Evolutionary conservation across 768 basidiomycete species (phyloP).

Genomic region (Leccinum barrowsii): DNA sequence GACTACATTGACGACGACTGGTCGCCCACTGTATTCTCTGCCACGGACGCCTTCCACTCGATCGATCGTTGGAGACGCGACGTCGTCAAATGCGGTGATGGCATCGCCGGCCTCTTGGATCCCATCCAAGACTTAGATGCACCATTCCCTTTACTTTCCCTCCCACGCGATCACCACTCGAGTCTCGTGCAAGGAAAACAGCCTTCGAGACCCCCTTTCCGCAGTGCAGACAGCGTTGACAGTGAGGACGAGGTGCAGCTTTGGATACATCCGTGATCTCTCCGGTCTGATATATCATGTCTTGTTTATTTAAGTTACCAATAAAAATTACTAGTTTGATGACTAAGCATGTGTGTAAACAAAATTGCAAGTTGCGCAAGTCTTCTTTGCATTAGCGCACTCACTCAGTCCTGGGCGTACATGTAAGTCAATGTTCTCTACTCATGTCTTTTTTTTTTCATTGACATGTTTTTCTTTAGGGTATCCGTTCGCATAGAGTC

Average conservation of each 20-base stretch:
- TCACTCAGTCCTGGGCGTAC: constrained; percentile 6
- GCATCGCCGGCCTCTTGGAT: constrained; percentile 12
- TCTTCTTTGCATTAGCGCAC: too few species aligned
- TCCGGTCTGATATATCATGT: neutral
- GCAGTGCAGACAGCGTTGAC: neutral
- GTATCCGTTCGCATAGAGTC: constrained; percentile 53
- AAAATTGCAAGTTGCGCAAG: neutral
- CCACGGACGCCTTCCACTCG: constrained; percentile 19
- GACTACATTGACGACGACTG: constrained; percentile 32
- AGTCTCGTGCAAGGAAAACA: neutral
- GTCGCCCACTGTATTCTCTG: constrained; percentile 17
- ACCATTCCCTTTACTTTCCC: constrained; percentile 8
- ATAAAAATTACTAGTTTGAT: neutral
- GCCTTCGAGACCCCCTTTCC: neutral
- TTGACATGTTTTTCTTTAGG: constrained; percentile 23
- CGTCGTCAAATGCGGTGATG: constrained; percentile 7
- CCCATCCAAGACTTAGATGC: constrained; percentile 15
- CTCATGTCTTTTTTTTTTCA: neutral
- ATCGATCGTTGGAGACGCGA: constrained; percentile 24
- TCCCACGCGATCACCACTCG: neutral
- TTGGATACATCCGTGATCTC: constrained; percentile 11
- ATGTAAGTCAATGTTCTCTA: constrained; percentile 11
- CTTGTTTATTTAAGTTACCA: too few species aligned
- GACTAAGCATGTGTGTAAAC: constrained; percentile 17
- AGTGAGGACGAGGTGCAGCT: constrained; percentile 13